Percentiles rank a stretch among this genome's conserved stretches.
These are phyloP conservation scores for Colletotrichum siamense DNA, from an alignment of 2,329 filamentous ascomycete species.

Conservation along the genomic window DNA sequence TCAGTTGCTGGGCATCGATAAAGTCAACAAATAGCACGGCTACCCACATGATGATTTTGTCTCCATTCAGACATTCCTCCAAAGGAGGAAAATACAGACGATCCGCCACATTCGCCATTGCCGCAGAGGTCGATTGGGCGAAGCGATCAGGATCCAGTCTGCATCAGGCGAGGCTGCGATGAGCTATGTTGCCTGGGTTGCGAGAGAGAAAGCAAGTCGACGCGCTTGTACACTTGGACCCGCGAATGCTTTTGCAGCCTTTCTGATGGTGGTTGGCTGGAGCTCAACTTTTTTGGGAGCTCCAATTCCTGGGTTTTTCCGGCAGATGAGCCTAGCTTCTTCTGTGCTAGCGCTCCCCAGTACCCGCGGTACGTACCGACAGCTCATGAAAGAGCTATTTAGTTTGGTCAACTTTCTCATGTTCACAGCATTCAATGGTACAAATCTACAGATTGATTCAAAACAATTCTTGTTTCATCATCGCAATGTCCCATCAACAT, in stretches of 20 bases:
- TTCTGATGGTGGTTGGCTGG: slow-evolving; percentile 13
- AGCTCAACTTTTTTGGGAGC: slow-evolving; percentile 21
- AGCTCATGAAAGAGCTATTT: neutral
- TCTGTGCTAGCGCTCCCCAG: neutral
- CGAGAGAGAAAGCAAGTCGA: slow-evolving; percentile 26
- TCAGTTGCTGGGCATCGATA: slow-evolving; percentile 2
- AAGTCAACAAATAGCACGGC: slow-evolving; percentile 2
- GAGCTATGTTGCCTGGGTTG: slow-evolving; percentile 29
- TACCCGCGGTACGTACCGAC: neutral
- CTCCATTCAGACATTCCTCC: slow-evolving; percentile 83
- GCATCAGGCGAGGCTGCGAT: slow-evolving; percentile 23
- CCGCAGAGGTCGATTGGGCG: slow-evolving; percentile 41
- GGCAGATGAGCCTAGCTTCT: neutral
- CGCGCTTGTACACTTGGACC: slow-evolving; percentile 19
- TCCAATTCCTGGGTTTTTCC: slow-evolving; percentile 18
- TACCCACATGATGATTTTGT: slow-evolving; percentile 79
- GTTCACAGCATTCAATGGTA: neutral
- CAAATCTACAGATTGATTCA: neutral
- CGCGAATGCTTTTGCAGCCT: slow-evolving; percentile 23
- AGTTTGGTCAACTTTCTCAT: neutral
- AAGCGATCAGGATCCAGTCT: slow-evolving; percentile 16
- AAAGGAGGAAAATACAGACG: slow-evolving; percentile 82
- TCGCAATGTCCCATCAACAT: neutral
- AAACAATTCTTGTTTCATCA: neutral
- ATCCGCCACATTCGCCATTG: slow-evolving; percentile 76